Conservation (phyloP, 768 basidiomycete genomes). For the Panus rudis region DNA sequence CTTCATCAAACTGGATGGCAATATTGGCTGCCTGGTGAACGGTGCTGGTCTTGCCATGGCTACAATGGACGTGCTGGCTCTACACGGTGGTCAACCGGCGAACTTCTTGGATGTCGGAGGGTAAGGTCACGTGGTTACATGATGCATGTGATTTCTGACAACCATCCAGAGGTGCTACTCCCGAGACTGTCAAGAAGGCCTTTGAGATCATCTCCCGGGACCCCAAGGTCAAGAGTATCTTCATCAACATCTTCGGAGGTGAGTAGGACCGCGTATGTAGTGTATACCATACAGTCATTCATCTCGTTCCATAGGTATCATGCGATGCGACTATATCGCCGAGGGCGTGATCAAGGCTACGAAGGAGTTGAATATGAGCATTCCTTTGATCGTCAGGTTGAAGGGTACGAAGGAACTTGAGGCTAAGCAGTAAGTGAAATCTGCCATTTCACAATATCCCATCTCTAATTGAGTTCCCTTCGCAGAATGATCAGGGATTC, state of each 20-base stretch:
- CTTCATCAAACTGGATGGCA: slow-evolving; percentile 98
- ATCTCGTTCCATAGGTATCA: slow-evolving; percentile 56
- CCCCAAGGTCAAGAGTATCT: slow-evolving; percentile 93
- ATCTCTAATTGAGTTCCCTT: slow-evolving; percentile 7
- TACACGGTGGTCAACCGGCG: slow-evolving; percentile 94
- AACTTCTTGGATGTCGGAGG: slow-evolving; percentile 99
- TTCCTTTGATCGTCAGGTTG: slow-evolving; percentile 89
- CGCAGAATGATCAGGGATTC: slow-evolving; percentile 87
- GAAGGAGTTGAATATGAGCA: slow-evolving; percentile 75
- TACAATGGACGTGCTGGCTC: slow-evolving; percentile 97
- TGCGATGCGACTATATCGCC: slow-evolving; percentile 98
- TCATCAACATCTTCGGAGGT: slow-evolving; percentile 97
- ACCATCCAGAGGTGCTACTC: slow-evolving; percentile 91
- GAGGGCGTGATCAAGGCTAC: slow-evolving; percentile 99
- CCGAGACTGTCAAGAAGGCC: slow-evolving; percentile 99
- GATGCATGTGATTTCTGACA: background rate
- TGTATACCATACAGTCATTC: background rate
- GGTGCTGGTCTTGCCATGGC: slow-evolving; percentile 99
- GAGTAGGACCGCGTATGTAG: slow-evolving; percentile 11
- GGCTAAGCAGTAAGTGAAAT: slow-evolving; percentile 74
- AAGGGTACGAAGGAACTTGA: slow-evolving; percentile 97
- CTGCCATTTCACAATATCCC: background rate
- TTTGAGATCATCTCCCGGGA: slow-evolving; percentile 92
- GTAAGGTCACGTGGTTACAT: slow-evolving; percentile 31
- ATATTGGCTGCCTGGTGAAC: slow-evolving; percentile 95